Evolutionary conservation across 2,329 filamentous ascomycete species (phyloP).

Genomic region (Hypoxylon sp.): DNA sequence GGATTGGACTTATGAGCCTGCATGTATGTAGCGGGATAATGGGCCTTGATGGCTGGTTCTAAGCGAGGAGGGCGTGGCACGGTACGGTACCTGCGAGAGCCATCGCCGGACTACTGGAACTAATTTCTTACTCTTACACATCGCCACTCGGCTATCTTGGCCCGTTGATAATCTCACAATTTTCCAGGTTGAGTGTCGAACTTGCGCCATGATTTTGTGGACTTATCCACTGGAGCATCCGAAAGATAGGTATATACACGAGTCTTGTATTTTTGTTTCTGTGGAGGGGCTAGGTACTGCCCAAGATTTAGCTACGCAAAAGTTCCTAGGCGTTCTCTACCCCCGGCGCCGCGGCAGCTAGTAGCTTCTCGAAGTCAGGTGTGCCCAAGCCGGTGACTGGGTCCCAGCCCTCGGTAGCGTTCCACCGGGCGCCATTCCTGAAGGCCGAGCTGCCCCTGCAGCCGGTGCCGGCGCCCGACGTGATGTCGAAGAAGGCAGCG

Average conservation of each 20-base stretch:
- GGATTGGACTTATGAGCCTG: too few species aligned
- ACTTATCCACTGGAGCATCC: not conserved
- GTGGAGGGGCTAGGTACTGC: not conserved
- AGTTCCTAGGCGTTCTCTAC: slow-evolving; percentile 38
- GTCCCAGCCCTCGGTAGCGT: slow-evolving; percentile 45
- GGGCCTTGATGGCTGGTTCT: too few species aligned
- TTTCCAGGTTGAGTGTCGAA: not conserved
- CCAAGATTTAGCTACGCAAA: not conserved
- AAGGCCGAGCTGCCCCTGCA: slow-evolving; percentile 41
- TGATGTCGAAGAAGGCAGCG: slow-evolving; percentile 44
- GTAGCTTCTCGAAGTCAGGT: slow-evolving; percentile 40
- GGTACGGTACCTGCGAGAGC: too few species aligned
- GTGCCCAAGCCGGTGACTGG: slow-evolving; percentile 47
- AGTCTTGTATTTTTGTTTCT: not conserved
- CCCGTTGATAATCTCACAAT: not conserved
- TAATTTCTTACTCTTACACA: not conserved
- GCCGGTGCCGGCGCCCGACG: slow-evolving; percentile 40
- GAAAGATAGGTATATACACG: not conserved
- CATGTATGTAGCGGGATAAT: too few species aligned
- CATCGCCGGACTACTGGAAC: too few species aligned
- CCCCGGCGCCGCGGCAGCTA: slow-evolving; percentile 42
- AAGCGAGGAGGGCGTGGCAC: too few species aligned
- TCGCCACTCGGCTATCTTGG: too few species aligned
- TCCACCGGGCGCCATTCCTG: slow-evolving; percentile 42
- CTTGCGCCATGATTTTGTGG: not conserved